Conservation (phyloP, 2,329 filamentous ascomycete species). For the Cladosporium oxysporum region DNA sequence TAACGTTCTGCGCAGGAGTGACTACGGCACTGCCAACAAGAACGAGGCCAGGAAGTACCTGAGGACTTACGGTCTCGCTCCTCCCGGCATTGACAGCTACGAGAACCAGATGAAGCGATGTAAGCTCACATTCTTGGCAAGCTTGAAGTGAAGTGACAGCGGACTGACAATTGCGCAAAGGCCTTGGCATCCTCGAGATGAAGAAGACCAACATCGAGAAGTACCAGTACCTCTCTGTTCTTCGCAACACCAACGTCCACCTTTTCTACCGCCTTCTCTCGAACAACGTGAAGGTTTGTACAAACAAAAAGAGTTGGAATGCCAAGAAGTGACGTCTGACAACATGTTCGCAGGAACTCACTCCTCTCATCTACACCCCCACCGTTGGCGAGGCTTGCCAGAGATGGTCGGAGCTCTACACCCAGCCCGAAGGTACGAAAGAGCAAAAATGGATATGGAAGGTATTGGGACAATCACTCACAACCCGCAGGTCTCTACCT, state of each 20-base stretch:
- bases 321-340: conserved; percentile 35
- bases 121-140: conserved; percentile 33
- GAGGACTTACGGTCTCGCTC: conserved; percentile 54
- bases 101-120: conserved; percentile 54
- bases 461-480: not conserved
- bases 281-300: conserved; percentile 62
- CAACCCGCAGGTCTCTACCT: conserved; percentile 70
- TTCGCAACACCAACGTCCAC: conserved; percentile 75
- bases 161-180: conserved; percentile 41
- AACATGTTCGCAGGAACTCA: conserved; percentile 61
- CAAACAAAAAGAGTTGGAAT: not conserved
- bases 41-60: conserved; percentile 53
- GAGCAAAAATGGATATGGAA: conserved; percentile 24
- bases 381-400: conserved; percentile 95
- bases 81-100: conserved; percentile 53
- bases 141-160: conserved; percentile 17
- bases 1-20: conserved; percentile 36
- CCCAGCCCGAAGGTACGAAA: conserved; percentile 75
- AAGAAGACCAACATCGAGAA: conserved; percentile 74
- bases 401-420: conserved; percentile 94
- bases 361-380: conserved; percentile 83
- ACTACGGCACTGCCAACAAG: conserved; percentile 53
- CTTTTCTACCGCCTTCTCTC: conserved; percentile 82
- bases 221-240: conserved; percentile 76
- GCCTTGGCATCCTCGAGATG: conserved; percentile 72